Conservation (phyloP, 495 filamentous ascomycete genomes). For the Hypoxylon cercidicola region DNA sequence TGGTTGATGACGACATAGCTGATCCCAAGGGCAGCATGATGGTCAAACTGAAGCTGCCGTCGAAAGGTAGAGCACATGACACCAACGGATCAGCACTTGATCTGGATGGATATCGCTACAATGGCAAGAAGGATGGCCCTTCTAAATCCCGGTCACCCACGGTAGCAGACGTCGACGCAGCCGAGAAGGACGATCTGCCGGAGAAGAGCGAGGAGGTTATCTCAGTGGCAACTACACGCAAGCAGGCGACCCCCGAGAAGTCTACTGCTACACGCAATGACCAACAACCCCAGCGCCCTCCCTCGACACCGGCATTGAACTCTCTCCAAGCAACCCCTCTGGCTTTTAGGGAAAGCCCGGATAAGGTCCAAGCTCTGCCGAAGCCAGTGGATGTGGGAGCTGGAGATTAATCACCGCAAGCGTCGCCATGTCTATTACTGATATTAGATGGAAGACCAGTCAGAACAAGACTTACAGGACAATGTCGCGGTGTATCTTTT, state of each 20-base stretch:
- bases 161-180: slow-evolving; percentile 4
- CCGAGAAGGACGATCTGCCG: slow-evolving; percentile 76
- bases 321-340: slow-evolving; percentile 52
- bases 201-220: slow-evolving; percentile 83
- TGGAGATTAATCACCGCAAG: slow-evolving; percentile 36
- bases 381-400: slow-evolving; percentile 46
- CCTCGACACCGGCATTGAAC: slow-evolving; percentile 29
- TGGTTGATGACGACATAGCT: slow-evolving; percentile 59
- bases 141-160: slow-evolving; percentile 14
- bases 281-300: slow-evolving; percentile 5
- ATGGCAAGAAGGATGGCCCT: slow-evolving; percentile 19
- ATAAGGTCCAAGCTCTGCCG: slow-evolving; percentile 51
- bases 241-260: slow-evolving; percentile 31
- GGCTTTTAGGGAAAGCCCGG: slow-evolving; percentile 64
- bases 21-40: slow-evolving; percentile 63
- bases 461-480: no score
- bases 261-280: background rate
- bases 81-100: slow-evolving; percentile 34
- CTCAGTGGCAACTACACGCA: slow-evolving; percentile 63
- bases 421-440: background rate
- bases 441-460: background rate
- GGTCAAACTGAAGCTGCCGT: slow-evolving; percentile 66
- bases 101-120: slow-evolving; percentile 40
- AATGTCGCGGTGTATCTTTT: no score
- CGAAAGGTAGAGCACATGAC: slow-evolving; percentile 19